phyloP scores from a whole-genome alignment of 805 yeast genomes.

The Candida boleticola region DNA sequence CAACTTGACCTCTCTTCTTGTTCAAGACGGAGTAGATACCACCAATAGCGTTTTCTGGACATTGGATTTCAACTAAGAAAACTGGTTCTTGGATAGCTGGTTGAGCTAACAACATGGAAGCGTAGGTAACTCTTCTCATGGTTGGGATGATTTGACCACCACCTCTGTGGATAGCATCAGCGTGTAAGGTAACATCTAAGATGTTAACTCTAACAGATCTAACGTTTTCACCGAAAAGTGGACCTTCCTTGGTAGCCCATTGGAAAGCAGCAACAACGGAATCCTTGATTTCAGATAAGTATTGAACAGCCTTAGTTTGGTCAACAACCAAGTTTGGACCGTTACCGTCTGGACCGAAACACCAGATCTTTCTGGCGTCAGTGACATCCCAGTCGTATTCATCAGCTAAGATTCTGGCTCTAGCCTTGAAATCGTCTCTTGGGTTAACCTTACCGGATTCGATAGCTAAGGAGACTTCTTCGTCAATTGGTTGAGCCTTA shows the following conservation, averaged over 20 bases:
- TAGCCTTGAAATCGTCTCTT: conserved; percentile 97
- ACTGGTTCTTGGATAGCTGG: conserved; percentile 99
- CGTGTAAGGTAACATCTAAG: conserved; percentile 98
- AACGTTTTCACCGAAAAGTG: conserved; percentile 93
- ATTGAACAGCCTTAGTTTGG: conserved; percentile 99
- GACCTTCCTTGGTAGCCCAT: conserved; percentile 99
- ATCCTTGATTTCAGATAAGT: conserved; percentile 98
- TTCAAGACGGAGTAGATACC: conserved; percentile 99
- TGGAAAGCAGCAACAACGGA: conserved; percentile 99
- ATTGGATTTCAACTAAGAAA: conserved; percentile 98
- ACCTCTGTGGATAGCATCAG: conserved; percentile 99
- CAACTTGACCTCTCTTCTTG: conserved; percentile 99
- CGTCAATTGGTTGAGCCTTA: conserved; percentile 94
- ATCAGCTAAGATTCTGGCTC: conserved; percentile 98
- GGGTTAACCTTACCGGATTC: conserved; percentile 90
- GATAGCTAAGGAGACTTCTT: conserved; percentile 89
- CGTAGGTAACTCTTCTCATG: conserved; percentile 99
- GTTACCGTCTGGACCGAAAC: conserved; percentile 99
- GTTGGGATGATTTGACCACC: conserved; percentile 99
- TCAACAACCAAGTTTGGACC: conserved; percentile 99
- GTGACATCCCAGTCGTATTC: conserved; percentile 99
- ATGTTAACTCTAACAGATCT: conserved; percentile 97
- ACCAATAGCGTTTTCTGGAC: conserved; percentile 99
- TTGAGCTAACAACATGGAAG: conserved; percentile 96
- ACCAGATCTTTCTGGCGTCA: conserved; percentile 99